Conservation (phyloP, 2,329 filamentous ascomycete species). For the Aspergillus vadensis region DNA sequence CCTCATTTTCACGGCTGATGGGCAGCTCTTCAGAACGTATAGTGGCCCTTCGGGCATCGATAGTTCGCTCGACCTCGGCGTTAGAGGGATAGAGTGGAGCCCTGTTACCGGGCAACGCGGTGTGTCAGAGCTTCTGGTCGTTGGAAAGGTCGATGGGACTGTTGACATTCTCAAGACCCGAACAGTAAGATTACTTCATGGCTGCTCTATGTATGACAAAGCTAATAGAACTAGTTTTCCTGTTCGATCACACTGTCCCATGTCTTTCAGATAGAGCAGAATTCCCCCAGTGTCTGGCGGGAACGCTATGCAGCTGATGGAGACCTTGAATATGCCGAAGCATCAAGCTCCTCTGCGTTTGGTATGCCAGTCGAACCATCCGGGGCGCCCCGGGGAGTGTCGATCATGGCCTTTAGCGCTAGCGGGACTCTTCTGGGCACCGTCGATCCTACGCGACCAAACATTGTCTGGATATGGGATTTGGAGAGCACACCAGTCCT, state of each 20-base stretch:
- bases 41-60: conserved; percentile 41
- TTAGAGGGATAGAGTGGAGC: conserved; percentile 57
- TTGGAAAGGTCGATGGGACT: conserved; percentile 54
- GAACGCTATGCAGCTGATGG: conserved; percentile 34
- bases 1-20: conserved; percentile 61
- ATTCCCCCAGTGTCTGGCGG: conserved; percentile 38
- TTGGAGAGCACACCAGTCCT: conserved; percentile 32
- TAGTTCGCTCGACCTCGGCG: conserved; percentile 49
- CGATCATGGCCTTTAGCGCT: conserved; percentile 43
- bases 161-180: conserved; percentile 51
- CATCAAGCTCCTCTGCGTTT: conserved; percentile 41
- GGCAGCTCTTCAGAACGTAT: conserved; percentile 59
- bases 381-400: conserved; percentile 38
- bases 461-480: conserved; percentile 51
- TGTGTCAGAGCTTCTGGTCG: conserved; percentile 46
- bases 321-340: conserved; percentile 38
- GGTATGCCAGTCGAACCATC: conserved; percentile 33
- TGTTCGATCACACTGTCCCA: conserved; percentile 39
- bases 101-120: conserved; percentile 33
- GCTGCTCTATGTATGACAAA: not conserved
- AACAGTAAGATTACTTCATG: conserved; percentile 36
- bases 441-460: conserved; percentile 43
- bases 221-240: conserved; percentile 31
- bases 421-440: conserved; percentile 42
- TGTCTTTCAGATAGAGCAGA: conserved; percentile 33